Conservation (phyloP, 768 basidiomycete genomes). For the Panellus pusillus region DNA sequence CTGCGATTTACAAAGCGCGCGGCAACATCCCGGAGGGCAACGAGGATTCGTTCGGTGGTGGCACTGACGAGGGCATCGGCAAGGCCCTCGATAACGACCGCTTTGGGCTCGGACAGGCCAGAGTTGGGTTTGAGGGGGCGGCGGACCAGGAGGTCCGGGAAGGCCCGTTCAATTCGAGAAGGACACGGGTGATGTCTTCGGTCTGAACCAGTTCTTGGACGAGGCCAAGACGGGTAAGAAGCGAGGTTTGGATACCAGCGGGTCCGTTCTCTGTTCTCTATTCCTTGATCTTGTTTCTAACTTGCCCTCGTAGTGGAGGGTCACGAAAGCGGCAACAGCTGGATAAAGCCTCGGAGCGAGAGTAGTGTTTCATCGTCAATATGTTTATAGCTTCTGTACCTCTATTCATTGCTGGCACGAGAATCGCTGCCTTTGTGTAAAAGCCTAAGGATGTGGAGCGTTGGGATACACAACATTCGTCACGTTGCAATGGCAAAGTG, state of each 20-base stretch:
- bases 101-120: constrained; percentile 83
- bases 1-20: constrained; percentile 98
- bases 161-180: constrained; percentile 99
- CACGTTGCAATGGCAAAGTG: too few species aligned
- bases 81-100: constrained; percentile 91
- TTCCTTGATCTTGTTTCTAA: constrained; percentile 1
- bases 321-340: constrained; percentile 59
- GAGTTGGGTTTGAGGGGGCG: constrained; percentile 90
- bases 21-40: constrained; percentile 84
- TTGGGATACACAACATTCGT: too few species aligned
- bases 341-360: constrained; percentile 40
- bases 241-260: constrained; percentile 77
- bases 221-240: constrained; percentile 96
- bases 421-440: too few species aligned
- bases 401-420: too few species aligned
- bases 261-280: constrained; percentile 41
- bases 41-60: constrained; percentile 91
- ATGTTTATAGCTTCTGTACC: too few species aligned
- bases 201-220: constrained; percentile 94
- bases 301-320: constrained; percentile 34
- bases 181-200: constrained; percentile 95
- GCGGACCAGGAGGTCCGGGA: constrained; percentile 80
- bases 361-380: constrained; percentile 10
- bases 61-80: constrained; percentile 92
- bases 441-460: too few species aligned